Evolutionary conservation across 2,329 filamentous ascomycete species (phyloP), one percentile per base, ranked within the genome.

Genomic region (Fusarium begoniae): DNA sequence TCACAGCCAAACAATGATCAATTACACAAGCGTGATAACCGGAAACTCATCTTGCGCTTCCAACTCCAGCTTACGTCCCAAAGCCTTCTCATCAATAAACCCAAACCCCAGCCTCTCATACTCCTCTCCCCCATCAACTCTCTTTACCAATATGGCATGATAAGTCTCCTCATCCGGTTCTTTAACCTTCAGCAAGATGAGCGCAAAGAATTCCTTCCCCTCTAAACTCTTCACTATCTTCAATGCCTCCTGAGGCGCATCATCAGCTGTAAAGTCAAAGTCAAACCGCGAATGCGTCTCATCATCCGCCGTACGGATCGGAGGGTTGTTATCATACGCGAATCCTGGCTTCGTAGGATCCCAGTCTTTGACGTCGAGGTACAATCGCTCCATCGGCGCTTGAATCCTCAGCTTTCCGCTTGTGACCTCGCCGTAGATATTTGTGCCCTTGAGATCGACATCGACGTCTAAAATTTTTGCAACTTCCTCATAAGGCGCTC

Each of bases 341-440:
- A 17, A 7, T 2, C 17, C 35, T 4, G 61, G n/a, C 10, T 38
- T 41, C 4, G 13, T 17, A 5, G 61, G 55, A 15, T 64, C 44
- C 61, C 61, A 51, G 17, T 28, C 24, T 3, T 61, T 32, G 4
- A 13, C 24, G 9, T 24, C 38, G 13, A 65, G 20, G 7, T 43
- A 65, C 4, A 66, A 32, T 11, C 41, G 43, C 20, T 57, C 43
- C 59, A 68, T 37, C 3, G 61, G 65, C 3, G 45, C 65, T 7
- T 37, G 45, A 2, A 68, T 28, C 2, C 1, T 2, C 2, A 68
- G 12, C 3, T 1, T 51, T 2, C 24, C 65, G 1, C 15, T 15
- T 7, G 26, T 66, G 5, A 66, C 45, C 22, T 66, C 61, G 0
- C 65, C 65, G 7, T 60, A 66, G 18, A 26, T 30, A 18, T 66